A percentile compares a stretch with the other conserved stretches of the same genome.
phyloP scores from a whole-genome alignment of 345 rosid genomes.

The Linum tenue region DNA sequence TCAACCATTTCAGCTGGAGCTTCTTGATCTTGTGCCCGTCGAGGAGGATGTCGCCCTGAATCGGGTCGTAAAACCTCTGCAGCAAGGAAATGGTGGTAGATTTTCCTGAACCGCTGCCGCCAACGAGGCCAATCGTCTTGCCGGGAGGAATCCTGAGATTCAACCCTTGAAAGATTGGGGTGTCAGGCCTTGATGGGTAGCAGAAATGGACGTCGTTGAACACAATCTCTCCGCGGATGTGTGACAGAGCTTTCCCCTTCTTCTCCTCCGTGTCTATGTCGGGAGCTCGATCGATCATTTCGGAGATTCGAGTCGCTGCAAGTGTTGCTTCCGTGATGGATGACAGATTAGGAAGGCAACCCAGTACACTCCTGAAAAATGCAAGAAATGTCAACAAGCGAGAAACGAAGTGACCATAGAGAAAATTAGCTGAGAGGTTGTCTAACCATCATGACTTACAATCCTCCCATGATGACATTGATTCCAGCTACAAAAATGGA shows the following conservation, averaged over 20 bases:
- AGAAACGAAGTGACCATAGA: slow-evolving; percentile 9
- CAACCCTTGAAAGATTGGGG: slow-evolving; percentile 42
- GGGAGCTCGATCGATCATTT: slow-evolving; percentile 46
- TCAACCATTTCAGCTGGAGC: slow-evolving; percentile 64
- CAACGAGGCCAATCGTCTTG: slow-evolving; percentile 50
- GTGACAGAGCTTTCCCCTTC: slow-evolving; percentile 55
- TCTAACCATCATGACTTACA: slow-evolving; percentile 27
- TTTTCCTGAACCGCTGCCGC: slow-evolving; percentile 70
- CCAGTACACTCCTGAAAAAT: slow-evolving; percentile 40
- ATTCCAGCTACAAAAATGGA: slow-evolving; percentile 49
- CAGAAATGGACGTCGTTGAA: slow-evolving; percentile 38
- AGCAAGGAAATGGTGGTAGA: slow-evolving; percentile 50
- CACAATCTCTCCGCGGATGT: slow-evolving; percentile 52
- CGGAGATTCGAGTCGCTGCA: slow-evolving; percentile 36
- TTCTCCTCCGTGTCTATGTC: slow-evolving; percentile 43
- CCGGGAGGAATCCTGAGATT: slow-evolving; percentile 53
- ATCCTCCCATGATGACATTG: slow-evolving; percentile 58
- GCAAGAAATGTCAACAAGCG: background rate
- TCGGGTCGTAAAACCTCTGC: slow-evolving; percentile 56
- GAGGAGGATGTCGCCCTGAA: slow-evolving; percentile 45
- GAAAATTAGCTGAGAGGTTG: background rate
- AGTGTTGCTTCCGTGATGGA: slow-evolving; percentile 48
- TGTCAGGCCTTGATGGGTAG: slow-evolving; percentile 60
- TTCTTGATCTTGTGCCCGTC: slow-evolving; percentile 50
- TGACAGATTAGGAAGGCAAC: slow-evolving; percentile 56